Evolutionary conservation across 2,329 filamentous ascomycete genomes (phyloP), one percentile per base, ranked within the genome.

Genomic region (Ophiostoma triangulosporum): DNA sequence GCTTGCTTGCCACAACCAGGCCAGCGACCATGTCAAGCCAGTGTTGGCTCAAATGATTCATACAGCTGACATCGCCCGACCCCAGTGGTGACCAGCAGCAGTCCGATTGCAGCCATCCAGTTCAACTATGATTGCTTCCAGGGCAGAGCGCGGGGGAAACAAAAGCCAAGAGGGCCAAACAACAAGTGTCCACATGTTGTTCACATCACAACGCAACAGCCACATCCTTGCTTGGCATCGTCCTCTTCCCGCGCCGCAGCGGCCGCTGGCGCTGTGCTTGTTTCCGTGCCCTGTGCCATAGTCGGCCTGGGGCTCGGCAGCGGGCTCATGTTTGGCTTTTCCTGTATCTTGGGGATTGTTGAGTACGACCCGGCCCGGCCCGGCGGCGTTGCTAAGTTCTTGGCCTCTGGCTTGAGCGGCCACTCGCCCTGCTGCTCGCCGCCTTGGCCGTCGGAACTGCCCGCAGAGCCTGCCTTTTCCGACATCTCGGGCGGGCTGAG

Each of bases 131-230:
- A n/a, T n/a, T n/a, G n/a, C n/a, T n/a, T 24, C 9, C 24, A 24
- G 38, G 9, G 9, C 20, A 43, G 6, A 43, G 36, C 20, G 38
- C 35, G 3, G 35, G 11, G 12, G 15, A 43, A 14, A 43, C 14
- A 20, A 26, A 43, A 14, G 24, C 14, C 4, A 24, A 17, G 11
- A 14, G 3, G 24, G 14, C 24, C 40, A 27, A 11, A 26, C 3
- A 45, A 17, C 15, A 15, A 15, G 43, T 26, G 15, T 17, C n/a
- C n/a, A n/a, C n/a, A n/a, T n/a, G n/a, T n/a, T n/a, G 6, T 31
- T 78, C 73, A 88, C 85, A 88, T 88, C 60, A 90, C 76, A 57
- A 87, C 72, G 67, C 85, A 89, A 66, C 84, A 86, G 55, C 78
- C 81, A 60, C 83, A 84, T 11, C 79, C 76, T 58, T 74, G 77